Conservation (phyloP, 1,284 basidiomycete genomes). For the Gomphus bonarii region DNA sequence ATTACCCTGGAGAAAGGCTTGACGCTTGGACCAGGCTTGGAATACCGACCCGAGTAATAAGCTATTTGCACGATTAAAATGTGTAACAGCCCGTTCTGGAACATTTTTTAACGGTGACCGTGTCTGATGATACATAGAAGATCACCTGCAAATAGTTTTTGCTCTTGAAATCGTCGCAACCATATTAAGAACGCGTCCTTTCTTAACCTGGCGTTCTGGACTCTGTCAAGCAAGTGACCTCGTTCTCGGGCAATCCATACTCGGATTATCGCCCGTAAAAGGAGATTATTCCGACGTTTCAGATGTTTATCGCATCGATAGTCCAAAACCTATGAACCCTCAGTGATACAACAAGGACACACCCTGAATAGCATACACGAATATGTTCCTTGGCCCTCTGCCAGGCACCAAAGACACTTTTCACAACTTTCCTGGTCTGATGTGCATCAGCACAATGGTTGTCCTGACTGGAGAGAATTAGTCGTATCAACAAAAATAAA, state of each 20-base stretch:
- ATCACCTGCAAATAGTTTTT: background rate
- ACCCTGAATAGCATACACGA: constrained; percentile 4
- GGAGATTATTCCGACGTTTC: constrained; percentile 48
- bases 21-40: background rate
- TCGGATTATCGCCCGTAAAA: constrained; percentile 52
- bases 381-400: constrained; percentile 36
- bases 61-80: constrained; percentile 23
- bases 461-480: constrained; percentile 29
- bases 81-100: constrained; percentile 43
- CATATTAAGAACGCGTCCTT: constrained; percentile 42
- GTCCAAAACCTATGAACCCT: constrained; percentile 32
- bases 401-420: constrained; percentile 42
- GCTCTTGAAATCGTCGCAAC: constrained; percentile 35
- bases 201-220: constrained; percentile 36
- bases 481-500: background rate
- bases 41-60: background rate
- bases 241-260: constrained; percentile 69
- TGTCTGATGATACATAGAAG: background rate
- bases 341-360: constrained; percentile 8
- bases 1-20: background rate
- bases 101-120: background rate
- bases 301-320: constrained; percentile 47
- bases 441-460: constrained; percentile 33
- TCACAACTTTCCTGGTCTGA: constrained; percentile 34
- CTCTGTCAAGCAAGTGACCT: constrained; percentile 48